Evolutionary conservation across 2,329 filamentous ascomycete genomes (phyloP).

Genomic region (Microsporum ferrugineum): DNA sequence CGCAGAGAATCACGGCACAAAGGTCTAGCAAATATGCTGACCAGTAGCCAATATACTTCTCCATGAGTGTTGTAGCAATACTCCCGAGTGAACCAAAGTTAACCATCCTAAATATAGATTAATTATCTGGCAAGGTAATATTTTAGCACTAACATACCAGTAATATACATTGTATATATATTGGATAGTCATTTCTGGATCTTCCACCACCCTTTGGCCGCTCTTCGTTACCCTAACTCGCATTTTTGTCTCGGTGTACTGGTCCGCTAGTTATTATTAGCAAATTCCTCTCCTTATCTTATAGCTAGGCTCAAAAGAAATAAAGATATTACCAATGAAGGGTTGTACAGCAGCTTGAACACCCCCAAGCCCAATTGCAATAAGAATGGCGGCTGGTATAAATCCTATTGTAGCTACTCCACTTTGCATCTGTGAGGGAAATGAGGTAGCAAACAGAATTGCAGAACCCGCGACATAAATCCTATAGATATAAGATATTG

Average conservation of each 20-base stretch:
- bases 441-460: slow-evolving; percentile 20
- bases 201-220: slow-evolving; percentile 6
- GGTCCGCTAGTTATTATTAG: slow-evolving; percentile 20
- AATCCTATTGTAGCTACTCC: slow-evolving; percentile 18
- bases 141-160: slow-evolving; percentile 19
- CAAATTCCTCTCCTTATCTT: background rate
- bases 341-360: slow-evolving; percentile 25
- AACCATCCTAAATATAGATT: slow-evolving; percentile 7
- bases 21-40: slow-evolving; percentile 42
- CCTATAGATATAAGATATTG: background rate
- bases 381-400: slow-evolving; percentile 23
- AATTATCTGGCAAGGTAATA: background rate
- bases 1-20: slow-evolving; percentile 11
- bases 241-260: slow-evolving; percentile 21
- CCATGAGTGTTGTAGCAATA: slow-evolving; percentile 50
- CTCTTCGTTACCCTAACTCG: slow-evolving; percentile 19
- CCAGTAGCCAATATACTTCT: slow-evolving; percentile 51
- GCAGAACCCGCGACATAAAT: slow-evolving; percentile 9
- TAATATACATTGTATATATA: slow-evolving; percentile 33
- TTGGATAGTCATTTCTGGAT: slow-evolving; percentile 30
- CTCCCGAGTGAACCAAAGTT: slow-evolving; percentile 53
- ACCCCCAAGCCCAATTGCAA: slow-evolving; percentile 31
- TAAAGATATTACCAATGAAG: slow-evolving; percentile 22
- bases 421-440: slow-evolving; percentile 15
- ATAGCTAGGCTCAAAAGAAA: background rate